Evolutionary conservation across 2,329 filamentous ascomycete genomes (phyloP), one percentile per base, ranked within the genome.

Genomic region (Diplocarpon rosae): DNA sequence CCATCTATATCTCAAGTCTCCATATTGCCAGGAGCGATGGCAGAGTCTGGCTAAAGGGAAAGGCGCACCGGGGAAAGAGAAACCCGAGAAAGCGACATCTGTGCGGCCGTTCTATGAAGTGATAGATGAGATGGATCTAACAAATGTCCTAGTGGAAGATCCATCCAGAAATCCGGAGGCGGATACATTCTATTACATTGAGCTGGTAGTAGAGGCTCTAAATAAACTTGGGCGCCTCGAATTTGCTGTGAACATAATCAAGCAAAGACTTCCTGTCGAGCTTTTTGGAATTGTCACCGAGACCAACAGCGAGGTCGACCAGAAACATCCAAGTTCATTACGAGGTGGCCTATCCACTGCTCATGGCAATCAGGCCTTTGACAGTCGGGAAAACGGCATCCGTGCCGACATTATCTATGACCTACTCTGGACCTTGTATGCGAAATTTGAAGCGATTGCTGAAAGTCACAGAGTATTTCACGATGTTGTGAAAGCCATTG

Each of bases 1-100:
- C 62, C 92, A 98, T 65, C 72, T 98, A 3, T 98, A 98, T 61
- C 77, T 98, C 32, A 96, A 96, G 62, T 96, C 90, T 3, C 92
- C 90, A 0, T 98, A 98, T 62, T 96, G 90, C 60, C 88, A 95
- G 61, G 87, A 95, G 61, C 75, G 92, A 54, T 98, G 92, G 92
- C 93, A 94, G 64, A 76, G 75, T 47, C 77, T 94, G 48, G 74
- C 81, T 31, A 83, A 82, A 55, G 75, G 73, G 31, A 80, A 85
- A 52, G 71, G 76, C 38, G 66, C 65, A 35, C 56, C 59, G 9
- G 61, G 48, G 6, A 56, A 57, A 30, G 67, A 69, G 2, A 68
- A 65, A n/a, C 67, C 73, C 12, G 61, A 66, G 12, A 66, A 63
- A 10, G 57, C 65, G 9, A 63, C 74, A 28, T 60, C 65, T 2